Evolutionary conservation across 73 alveolate genomes (phyloP), one percentile per base, ranked within the genome.

Genomic region (Paramecium pentaurelia): DNA sequence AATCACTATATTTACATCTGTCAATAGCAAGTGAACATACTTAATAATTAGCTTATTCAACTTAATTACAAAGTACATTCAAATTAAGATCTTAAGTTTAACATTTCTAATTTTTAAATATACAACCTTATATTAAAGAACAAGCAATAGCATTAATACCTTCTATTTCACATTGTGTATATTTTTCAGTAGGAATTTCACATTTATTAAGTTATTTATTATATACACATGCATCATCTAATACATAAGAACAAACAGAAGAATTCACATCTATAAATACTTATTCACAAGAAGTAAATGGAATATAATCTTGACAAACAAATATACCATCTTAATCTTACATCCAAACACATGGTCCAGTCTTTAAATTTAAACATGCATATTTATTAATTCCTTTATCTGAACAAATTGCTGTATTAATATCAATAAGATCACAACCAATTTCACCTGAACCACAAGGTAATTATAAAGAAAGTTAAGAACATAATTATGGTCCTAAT

Each of bases 321-420:
- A 8, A 34, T 0, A 1, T 27, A 11, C 32, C 77, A 28, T 64
- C 84, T 32, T 9, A 28, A 64, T 64, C 84, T 14, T 28, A 10
- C 12, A 25, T 32, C 91, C 91, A 80, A 40, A 25, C 58, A 80
- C 91, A 80, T 14, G 91, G 91, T 25, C 45, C 91, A 20, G 91
- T 42, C 27, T 9, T 45, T 25, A 80, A 10, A 80, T 80, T 42
- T 22, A 80, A 25, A 45, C 91, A 80, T 12, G 77, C 71, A 80
- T 22, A 80, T 42, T 80, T 28, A 44, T 80, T 80, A 5, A 80
- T 6, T 5, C 91, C 91, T 25, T 18, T 12, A 27, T 80, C 91
- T 45, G 8, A 2, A 44, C 91, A 80, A 6, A 2, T 14, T 6
- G 68, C 91, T 27, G 32, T 12, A 80, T 64, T 64, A 8, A 64